Conservation (phyloP, 2,329 filamentous ascomycete genomes). For the Teratosphaeria viscida region DNA sequence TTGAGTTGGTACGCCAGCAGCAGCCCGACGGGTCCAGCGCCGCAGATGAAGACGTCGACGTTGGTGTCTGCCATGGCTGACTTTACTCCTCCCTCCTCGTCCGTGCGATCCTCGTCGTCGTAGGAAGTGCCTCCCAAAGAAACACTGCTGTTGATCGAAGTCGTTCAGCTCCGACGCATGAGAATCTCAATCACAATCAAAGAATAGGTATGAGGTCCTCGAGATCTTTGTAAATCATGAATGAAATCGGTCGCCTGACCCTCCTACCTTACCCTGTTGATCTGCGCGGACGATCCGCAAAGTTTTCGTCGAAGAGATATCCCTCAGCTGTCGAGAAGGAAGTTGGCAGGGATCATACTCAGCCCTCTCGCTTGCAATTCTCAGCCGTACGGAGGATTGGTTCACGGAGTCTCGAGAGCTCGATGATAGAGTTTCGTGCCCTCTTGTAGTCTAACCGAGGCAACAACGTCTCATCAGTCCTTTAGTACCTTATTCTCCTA, state of each 20-base stretch:
- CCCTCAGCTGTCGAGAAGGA: background rate
- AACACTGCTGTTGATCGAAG: background rate
- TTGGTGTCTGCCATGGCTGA: background rate
- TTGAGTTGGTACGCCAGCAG: conserved; percentile 38
- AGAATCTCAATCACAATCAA: background rate
- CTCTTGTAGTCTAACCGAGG: background rate
- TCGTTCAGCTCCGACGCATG: background rate
- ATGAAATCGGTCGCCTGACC: background rate
- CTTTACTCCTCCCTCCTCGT: background rate
- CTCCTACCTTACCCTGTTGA: background rate
- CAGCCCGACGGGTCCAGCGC: conserved; percentile 20
- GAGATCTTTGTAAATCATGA: background rate
- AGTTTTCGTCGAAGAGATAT: background rate
- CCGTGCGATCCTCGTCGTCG: background rate
- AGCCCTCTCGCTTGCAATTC: background rate
- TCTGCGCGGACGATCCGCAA: background rate
- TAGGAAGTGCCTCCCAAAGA: background rate
- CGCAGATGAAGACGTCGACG: conserved; percentile 8
- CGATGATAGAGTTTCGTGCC: background rate
- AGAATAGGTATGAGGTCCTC: background rate
- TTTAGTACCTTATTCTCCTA: background rate
- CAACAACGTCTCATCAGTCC: background rate
- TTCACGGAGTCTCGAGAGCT: background rate
- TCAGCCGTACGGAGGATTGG: background rate
- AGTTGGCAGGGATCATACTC: background rate